Evolutionary conservation across 73 alveolate genomes (phyloP).

Genomic region (Tetrahymena elliotti): DNA sequence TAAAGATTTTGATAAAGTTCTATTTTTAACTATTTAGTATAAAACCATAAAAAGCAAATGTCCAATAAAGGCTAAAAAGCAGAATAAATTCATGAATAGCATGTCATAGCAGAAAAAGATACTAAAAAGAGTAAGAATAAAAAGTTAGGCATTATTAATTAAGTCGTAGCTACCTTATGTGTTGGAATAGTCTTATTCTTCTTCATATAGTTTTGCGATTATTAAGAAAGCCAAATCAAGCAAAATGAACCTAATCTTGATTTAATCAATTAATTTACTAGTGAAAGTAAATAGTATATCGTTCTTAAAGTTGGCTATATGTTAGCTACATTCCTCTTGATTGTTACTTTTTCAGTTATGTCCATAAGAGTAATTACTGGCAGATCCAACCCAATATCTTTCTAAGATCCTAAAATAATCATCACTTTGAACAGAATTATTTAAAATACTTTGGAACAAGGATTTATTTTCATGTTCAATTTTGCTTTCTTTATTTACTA

Average conservation of each 20-base stretch:
- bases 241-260: background rate
- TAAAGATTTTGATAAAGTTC: too few relatives aligned
- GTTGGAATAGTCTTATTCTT: background rate
- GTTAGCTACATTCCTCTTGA: background rate
- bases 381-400: background rate
- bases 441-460: background rate
- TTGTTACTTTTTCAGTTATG: background rate
- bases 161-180: background rate
- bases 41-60: background rate
- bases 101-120: background rate
- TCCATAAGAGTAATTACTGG: background rate
- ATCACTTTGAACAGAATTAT: background rate
- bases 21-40: background rate
- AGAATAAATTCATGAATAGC: background rate
- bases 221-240: background rate
- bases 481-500: background rate
- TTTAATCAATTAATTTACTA: background rate
- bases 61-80: background rate
- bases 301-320: background rate
- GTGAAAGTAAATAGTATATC: background rate
- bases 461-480: background rate
- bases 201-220: background rate
- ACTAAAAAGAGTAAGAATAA: background rate
- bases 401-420: background rate
- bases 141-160: background rate